Evolutionary conservation across 2,329 filamentous ascomycete species (phyloP).

Genomic region (Dactylonectria macrodidyma): DNA sequence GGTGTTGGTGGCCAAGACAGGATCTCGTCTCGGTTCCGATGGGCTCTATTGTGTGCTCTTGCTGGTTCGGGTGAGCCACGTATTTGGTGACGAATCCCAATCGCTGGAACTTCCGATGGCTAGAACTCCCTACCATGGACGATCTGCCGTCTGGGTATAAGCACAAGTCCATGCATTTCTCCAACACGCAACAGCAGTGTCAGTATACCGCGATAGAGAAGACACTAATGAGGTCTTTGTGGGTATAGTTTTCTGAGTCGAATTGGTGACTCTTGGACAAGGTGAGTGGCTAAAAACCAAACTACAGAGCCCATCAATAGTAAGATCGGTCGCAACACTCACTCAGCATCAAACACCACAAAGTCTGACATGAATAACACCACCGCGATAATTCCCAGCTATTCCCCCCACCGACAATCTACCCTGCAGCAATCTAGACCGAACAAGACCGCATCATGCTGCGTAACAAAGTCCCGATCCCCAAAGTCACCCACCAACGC

Average conservation of each 20-base stretch:
- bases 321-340: background rate
- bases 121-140: background rate
- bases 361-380: background rate
- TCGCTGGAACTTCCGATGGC: conserved; percentile 5
- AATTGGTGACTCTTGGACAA: too few species aligned
- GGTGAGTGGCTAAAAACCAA: too few species aligned
- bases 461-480: conserved; percentile 11
- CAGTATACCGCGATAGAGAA: too few species aligned
- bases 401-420: background rate
- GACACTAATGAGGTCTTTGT: too few species aligned
- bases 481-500: conserved; percentile 8
- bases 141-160: background rate
- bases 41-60: background rate
- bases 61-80: background rate
- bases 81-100: background rate
- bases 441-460: background rate
- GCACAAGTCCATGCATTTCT: too few species aligned
- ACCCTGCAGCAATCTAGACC: background rate
- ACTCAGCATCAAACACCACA: background rate
- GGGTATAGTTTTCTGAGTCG: too few species aligned
- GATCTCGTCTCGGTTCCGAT: background rate
- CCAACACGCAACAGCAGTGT: too few species aligned
- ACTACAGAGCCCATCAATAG: background rate
- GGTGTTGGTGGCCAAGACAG: background rate
- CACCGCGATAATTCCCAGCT: background rate